Evolutionary conservation across 176 grass and related monocot species (phyloP), one percentile per base, ranked within the genome.

Genomic region (Zizania latifolia): DNA sequence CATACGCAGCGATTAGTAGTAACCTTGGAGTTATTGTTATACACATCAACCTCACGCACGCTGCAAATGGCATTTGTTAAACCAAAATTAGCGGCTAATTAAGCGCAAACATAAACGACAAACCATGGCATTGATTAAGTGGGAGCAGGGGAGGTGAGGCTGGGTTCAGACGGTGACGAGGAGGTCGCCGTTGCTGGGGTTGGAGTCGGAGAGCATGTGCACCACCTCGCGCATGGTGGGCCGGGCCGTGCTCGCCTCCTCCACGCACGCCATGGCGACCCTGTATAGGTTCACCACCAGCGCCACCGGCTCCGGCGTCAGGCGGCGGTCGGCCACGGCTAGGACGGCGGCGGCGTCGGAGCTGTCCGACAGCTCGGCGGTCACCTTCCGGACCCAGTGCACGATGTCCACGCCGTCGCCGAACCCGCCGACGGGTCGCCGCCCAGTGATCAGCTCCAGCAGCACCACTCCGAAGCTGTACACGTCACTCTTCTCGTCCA

Each of bases 341-440:
- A 86, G 78, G 0, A 89, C 84, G 0, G 82, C 79, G 0, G 89
- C 81, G 11, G 59, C 22, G 26, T 85, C 85, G 1, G 85, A 74
- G 30, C 51, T 15, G 5, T 88, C 81, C 0, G 86, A 38, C 27
- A 92, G 55, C 78, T 92, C 90, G 0, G 79, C 80, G 0, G 84
- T 90, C 7, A 81, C 91, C 79, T 96, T 96, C 34, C 82, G 87
- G 2, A 96, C 90, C 93, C 93, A 96, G n/a, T 58, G 71, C 19
- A 92, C 93, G 5, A 96, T 96, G 82, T 96, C 93, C 4, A 96
- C 90, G 58, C 93, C 93, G 17, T 96, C 93, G 6, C 93, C 93
- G 29, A 96, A 96, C 31, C 87, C 68, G 39, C 87, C 87, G 0
- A 96, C 93, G 0, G 93, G 93, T 11, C 87, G 86, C 0, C 87